phyloP scores from a whole-genome alignment of 2,329 filamentous ascomycete genomes.

The Phialophora expanda region DNA sequence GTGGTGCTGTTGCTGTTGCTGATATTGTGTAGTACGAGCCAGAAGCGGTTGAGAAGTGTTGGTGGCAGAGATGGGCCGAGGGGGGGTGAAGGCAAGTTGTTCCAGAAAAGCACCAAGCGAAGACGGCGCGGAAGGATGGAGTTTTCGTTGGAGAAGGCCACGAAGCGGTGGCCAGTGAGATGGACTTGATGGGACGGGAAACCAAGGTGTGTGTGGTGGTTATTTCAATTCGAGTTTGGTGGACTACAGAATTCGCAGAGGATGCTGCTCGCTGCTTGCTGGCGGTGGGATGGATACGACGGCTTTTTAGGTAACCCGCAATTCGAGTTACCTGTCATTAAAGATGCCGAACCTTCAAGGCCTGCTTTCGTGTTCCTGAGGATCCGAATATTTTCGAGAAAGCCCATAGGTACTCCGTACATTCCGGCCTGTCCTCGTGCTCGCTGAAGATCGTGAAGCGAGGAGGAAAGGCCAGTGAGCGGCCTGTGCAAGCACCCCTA shows the following conservation, averaged over 20 bases:
- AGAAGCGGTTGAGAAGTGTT: neutral
- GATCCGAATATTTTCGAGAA: neutral
- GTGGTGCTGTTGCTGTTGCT: constrained; percentile 19
- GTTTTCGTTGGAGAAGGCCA: constrained; percentile 11
- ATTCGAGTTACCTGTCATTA: neutral
- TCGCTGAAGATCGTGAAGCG: neutral
- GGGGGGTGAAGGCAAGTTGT: constrained; percentile 1
- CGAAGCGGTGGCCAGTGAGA: neutral
- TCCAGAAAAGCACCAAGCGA: constrained; percentile 10
- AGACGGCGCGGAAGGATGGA: neutral
- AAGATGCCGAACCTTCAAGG: neutral
- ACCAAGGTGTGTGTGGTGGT: neutral
- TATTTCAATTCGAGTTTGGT: constrained; percentile 25
- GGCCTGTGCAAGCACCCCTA: neutral
- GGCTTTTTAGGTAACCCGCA: constrained; percentile 6
- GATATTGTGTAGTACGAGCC: neutral
- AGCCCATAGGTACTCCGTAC: neutral
- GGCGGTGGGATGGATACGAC: neutral
- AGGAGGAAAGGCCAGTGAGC: neutral
- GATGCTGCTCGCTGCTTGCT: neutral
- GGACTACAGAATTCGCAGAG: constrained; percentile 19
- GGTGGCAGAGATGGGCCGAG: constrained; percentile 12
- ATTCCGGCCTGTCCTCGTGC: neutral
- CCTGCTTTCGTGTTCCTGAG: neutral
- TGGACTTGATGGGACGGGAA: neutral